A percentile compares a stretch with the other conserved stretches of the same genome.
These are phyloP conservation scores for Fusarium setosum DNA, from an alignment of 2,329 filamentous ascomycete species.

Conservation along the genomic window DNA sequence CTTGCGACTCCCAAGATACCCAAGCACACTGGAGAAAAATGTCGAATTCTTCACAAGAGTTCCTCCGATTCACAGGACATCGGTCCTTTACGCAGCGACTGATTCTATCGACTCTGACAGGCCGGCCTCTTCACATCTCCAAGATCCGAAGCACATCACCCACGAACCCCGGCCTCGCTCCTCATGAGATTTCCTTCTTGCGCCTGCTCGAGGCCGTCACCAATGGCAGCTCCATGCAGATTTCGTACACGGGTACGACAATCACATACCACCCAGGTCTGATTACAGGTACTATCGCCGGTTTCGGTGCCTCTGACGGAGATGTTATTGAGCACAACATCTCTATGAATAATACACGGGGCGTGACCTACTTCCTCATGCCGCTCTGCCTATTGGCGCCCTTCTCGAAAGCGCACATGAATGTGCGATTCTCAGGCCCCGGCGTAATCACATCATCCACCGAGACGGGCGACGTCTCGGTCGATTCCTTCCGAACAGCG, in stretches of 20 bases:
- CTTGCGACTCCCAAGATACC: slow-evolving; percentile 38
- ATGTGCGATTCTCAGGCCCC: slow-evolving; percentile 88
- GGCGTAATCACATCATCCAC: slow-evolving; percentile 94
- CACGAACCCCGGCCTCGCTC: slow-evolving; percentile 87
- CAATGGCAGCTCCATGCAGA: slow-evolving; percentile 94
- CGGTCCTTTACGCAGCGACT: slow-evolving; percentile 86
- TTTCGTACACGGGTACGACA: slow-evolving; percentile 95
- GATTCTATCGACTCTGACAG: slow-evolving; percentile 90
- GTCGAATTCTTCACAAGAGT: slow-evolving; percentile 61
- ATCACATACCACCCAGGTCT: slow-evolving; percentile 92
- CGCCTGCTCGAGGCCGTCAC: slow-evolving; percentile 94
- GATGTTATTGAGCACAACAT: slow-evolving; percentile 86
- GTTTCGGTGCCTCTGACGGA: slow-evolving; percentile 75
- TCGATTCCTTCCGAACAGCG: slow-evolving; percentile 93
- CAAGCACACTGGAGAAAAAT: slow-evolving; percentile 46
- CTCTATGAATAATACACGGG: slow-evolving; percentile 80
- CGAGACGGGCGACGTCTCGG: slow-evolving; percentile 84
- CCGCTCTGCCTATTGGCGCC: slow-evolving; percentile 91
- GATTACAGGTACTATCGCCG: slow-evolving; percentile 85
- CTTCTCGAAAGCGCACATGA: slow-evolving; percentile 91
- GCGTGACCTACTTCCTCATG: slow-evolving; percentile 91
- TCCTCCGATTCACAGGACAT: slow-evolving; percentile 85
- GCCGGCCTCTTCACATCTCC: slow-evolving; percentile 89
- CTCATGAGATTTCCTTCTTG: slow-evolving; percentile 94
- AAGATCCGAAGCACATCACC: slow-evolving; percentile 90